Conservation (phyloP, 371 early-diverging fungal species). For the Nosema muscidifuracis region DNA sequence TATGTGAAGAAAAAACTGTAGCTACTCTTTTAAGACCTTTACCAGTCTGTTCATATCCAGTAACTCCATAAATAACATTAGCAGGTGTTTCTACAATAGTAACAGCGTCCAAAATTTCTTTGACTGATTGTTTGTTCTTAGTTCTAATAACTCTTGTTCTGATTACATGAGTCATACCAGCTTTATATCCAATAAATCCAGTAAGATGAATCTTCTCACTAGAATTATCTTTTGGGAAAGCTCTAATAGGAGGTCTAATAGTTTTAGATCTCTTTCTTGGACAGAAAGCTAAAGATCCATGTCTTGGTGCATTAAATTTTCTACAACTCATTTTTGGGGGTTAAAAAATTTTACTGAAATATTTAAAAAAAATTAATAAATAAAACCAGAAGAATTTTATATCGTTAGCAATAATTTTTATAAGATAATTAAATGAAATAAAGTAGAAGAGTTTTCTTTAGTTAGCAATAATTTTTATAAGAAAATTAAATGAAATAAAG, state of each 20-base stretch:
- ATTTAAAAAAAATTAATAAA: no score
- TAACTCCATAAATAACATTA: slow-evolving; percentile 92
- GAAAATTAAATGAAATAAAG: no score
- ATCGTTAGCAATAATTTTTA: no score
- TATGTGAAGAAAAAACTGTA: slow-evolving; percentile 96
- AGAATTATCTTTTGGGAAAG: slow-evolving; percentile 94
- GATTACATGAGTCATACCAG: slow-evolving; percentile 99
- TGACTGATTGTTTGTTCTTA: slow-evolving; percentile 51
- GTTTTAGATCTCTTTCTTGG: slow-evolving; percentile 90
- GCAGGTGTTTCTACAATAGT: slow-evolving; percentile 96
- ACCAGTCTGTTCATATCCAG: slow-evolving; percentile 97
- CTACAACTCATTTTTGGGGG: slow-evolving; percentile 63
- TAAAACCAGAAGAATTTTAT: no score
- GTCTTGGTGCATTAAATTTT: slow-evolving; percentile 77
- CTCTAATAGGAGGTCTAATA: slow-evolving; percentile 87
- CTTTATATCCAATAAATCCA: slow-evolving; percentile 98
- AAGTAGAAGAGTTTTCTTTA: no score
- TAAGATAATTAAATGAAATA: no score
- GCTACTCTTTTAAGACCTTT: slow-evolving; percentile 88
- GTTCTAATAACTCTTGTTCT: slow-evolving; percentile 80
- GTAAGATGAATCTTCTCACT: slow-evolving; percentile 90
- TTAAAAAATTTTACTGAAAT: slow-evolving; percentile 48
- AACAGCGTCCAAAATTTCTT: slow-evolving; percentile 98
- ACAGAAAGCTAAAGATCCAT: slow-evolving; percentile 94
- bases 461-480: no score